Evolutionary conservation across 2,329 filamentous ascomycete genomes (phyloP).

Genomic region (Zasmidium cellare): DNA sequence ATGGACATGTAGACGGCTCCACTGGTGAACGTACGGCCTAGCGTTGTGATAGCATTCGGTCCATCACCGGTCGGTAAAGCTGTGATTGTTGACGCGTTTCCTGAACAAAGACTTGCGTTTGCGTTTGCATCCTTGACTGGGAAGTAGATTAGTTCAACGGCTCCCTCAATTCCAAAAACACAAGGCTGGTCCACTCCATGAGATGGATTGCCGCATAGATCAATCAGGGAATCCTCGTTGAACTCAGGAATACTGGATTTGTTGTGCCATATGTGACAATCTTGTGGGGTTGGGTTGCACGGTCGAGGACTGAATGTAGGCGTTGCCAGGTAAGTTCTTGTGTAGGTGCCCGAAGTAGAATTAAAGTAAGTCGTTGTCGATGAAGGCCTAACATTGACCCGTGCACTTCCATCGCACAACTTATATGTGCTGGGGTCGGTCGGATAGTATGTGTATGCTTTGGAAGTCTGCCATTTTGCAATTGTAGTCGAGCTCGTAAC

Average conservation of each 20-base stretch:
- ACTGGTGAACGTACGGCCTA: constrained; percentile 24
- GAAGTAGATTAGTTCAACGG: constrained; percentile 27
- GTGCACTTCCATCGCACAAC: constrained; percentile 26
- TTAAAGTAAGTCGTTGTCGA: constrained; percentile 8
- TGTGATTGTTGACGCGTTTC: constrained; percentile 1
- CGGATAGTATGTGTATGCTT: constrained; percentile 17
- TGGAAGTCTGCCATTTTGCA: background rate
- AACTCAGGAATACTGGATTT: constrained; percentile 5
- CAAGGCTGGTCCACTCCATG: background rate
- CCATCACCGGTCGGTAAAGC: background rate
- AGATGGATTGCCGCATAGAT: constrained; percentile 18
- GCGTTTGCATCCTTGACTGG: constrained; percentile 15
- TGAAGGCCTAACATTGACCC: constrained; percentile 18
- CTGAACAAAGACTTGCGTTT: constrained; percentile 3
- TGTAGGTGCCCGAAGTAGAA: constrained; percentile 2
- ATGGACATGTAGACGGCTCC: constrained; percentile 26
- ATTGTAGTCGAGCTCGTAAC: background rate
- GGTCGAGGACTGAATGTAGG: constrained; percentile 14
- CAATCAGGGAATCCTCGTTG: constrained; percentile 7
- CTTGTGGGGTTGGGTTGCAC: constrained; percentile 11
- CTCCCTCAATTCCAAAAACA: constrained; percentile 13
- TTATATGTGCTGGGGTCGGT: constrained; percentile 19
- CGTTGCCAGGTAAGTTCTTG: constrained; percentile 1
- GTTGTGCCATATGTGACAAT: constrained; percentile 21
- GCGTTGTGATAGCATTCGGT: constrained; percentile 9